Percentiles rank a stretch among this genome's conserved stretches.
Evolutionary conservation across 1,139 yeast genomes (phyloP).

Genomic region (Saccharomyces hybrid): DNA sequence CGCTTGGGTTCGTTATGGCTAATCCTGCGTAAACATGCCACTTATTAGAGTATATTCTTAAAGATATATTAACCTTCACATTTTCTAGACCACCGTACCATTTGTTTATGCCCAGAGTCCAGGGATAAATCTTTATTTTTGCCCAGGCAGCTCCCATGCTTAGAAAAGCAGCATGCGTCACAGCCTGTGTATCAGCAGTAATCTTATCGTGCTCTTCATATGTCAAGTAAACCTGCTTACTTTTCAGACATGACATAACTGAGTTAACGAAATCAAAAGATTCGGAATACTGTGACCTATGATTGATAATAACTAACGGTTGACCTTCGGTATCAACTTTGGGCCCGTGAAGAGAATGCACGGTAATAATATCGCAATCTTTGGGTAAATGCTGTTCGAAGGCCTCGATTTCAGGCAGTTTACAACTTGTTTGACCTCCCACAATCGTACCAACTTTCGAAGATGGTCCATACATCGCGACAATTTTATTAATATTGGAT

Average conservation of each 20-base stretch:
- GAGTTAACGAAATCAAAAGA: slow-evolving; percentile 54
- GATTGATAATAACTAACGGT: slow-evolving; percentile 80
- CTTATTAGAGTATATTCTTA: slow-evolving; percentile 83
- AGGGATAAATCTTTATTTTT: slow-evolving; percentile 74
- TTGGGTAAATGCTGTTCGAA: slow-evolving; percentile 66
- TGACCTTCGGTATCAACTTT: slow-evolving; percentile 83
- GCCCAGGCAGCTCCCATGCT: slow-evolving; percentile 98
- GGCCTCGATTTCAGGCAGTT: slow-evolving; percentile 81
- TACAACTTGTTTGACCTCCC: slow-evolving; percentile 97
- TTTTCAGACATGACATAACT: slow-evolving; percentile 63
- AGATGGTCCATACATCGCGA: slow-evolving; percentile 71
- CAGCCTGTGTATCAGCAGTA: slow-evolving; percentile 98
- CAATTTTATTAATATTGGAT: slow-evolving; percentile 66
- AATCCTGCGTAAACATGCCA: slow-evolving; percentile 99
- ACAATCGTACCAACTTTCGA: slow-evolving; percentile 83
- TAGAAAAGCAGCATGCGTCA: slow-evolving; percentile 93
- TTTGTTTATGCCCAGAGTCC: slow-evolving; percentile 45
- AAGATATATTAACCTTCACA: slow-evolving; percentile 87
- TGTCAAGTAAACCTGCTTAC: slow-evolving; percentile 69
- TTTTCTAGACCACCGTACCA: slow-evolving; percentile 95
- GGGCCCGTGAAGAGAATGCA: slow-evolving; percentile 95
- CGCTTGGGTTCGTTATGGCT: slow-evolving; percentile 91
- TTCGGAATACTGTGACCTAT: slow-evolving; percentile 49
- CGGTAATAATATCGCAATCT: slow-evolving; percentile 75
- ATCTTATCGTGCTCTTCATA: slow-evolving; percentile 87